A percentile compares a stretch with the other conserved stretches of the same genome.
phyloP scores from a whole-genome alignment of 441 rosid species.

The Aleurites moluccanus region DNA sequence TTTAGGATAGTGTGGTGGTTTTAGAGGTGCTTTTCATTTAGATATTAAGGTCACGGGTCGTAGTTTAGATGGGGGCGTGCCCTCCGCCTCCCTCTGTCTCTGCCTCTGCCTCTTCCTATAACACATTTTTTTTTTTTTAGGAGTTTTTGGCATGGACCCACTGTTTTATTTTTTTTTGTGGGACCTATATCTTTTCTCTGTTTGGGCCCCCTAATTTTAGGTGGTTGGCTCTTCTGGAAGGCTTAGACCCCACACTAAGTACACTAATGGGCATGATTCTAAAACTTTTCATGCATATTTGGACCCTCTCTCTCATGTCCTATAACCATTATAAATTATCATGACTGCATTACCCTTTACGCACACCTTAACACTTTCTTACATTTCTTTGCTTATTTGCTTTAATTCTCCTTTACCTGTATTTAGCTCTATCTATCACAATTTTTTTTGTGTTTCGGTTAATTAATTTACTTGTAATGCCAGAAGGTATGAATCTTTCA shows the following conservation, averaged over 20 bases:
- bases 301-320: slow-evolving; percentile 25
- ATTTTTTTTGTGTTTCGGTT: background rate
- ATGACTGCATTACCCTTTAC: slow-evolving; percentile 55
- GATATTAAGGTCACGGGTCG: slow-evolving; percentile 63
- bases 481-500: slow-evolving; percentile 72
- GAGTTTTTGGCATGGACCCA: slow-evolving; percentile 13
- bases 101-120: background rate
- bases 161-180: slow-evolving; percentile 23
- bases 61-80: slow-evolving; percentile 51
- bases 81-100: slow-evolving; percentile 33
- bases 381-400: background rate
- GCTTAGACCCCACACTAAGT: slow-evolving; percentile 44
- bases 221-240: slow-evolving; percentile 56
- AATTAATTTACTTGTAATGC: slow-evolving; percentile 21
- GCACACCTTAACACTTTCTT: slow-evolving; percentile 27
- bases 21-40: slow-evolving; percentile 42
- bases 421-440: background rate
- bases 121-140: slow-evolving; percentile 10
- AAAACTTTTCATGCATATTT: slow-evolving; percentile 51
- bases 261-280: slow-evolving; percentile 43
- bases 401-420: background rate
- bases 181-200: slow-evolving; percentile 24
- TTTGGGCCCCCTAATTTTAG: slow-evolving; percentile 29
- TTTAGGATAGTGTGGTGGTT: slow-evolving; percentile 37
- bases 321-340: slow-evolving; percentile 61